Percentiles rank a stretch among this genome's conserved stretches.
Evolutionary conservation across 768 basidiomycete genomes (phyloP).

Genomic region (Kondoa malvinella): DNA sequence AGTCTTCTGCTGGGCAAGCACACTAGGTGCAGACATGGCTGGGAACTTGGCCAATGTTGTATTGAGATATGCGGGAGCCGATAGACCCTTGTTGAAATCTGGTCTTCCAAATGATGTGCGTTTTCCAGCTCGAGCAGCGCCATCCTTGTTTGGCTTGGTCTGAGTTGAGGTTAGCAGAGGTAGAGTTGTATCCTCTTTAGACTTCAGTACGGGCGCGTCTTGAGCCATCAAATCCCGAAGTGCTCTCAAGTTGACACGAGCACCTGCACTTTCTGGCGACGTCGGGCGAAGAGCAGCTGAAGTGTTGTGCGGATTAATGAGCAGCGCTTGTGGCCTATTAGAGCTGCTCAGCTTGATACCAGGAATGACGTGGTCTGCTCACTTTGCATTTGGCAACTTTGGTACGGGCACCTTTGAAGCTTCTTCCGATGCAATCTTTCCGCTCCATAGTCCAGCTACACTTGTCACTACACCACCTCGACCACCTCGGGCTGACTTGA

Average conservation of each 20-base stretch:
- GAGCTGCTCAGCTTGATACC: not conserved
- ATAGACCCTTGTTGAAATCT: not conserved
- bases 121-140: not conserved
- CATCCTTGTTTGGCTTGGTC: not conserved
- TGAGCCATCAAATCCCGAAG: conserved; percentile 1
- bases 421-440: conserved; percentile 6
- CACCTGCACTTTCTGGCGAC: not conserved
- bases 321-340: not conserved
- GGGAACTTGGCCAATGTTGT: not conserved
- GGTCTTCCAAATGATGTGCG: not conserved
- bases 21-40: not conserved
- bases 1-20: not conserved
- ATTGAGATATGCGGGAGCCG: not conserved
- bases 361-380: not conserved
- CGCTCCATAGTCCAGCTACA: conserved; percentile 11
- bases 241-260: not conserved
- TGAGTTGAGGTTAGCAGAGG: not conserved
- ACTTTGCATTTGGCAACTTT: not conserved
- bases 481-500: conserved; percentile 13
- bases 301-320: not conserved
- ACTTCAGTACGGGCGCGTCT: not conserved
- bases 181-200: not conserved
- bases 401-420: not conserved
- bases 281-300: not conserved
- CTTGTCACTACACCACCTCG: conserved; percentile 13